Percentiles rank a stretch among this genome's conserved stretches.
phyloP scores from a whole-genome alignment of 2,329 filamentous ascomycete species.

The Claviceps sp. region DNA sequence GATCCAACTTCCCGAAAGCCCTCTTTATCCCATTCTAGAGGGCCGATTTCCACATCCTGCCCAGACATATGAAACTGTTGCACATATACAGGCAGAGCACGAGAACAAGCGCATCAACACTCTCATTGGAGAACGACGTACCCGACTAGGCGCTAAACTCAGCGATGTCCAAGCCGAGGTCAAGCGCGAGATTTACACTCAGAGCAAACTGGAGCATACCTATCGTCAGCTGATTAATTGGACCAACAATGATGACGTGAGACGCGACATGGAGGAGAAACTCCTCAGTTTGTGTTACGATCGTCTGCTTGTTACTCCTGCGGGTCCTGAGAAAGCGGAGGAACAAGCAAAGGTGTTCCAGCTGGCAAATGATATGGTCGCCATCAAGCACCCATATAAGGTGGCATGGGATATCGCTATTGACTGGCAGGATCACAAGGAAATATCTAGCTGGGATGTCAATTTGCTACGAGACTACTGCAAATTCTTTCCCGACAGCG shows the following conservation, averaged over 20 bases:
- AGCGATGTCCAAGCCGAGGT: conserved; percentile 76
- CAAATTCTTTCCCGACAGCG: conserved; percentile 69
- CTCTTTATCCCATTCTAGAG: conserved; percentile 71
- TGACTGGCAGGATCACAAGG: conserved; percentile 74
- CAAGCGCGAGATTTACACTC: conserved; percentile 66
- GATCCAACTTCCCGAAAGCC: conserved; percentile 64
- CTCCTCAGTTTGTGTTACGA: conserved; percentile 72
- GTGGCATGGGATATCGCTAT: conserved; percentile 84
- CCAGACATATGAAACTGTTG: conserved; percentile 68
- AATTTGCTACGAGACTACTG: conserved; percentile 70
- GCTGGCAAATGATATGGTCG: conserved; percentile 82
- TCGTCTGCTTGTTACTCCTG: conserved; percentile 53
- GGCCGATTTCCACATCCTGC: conserved; percentile 69
- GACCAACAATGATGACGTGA: conserved; percentile 72
- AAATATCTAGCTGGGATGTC: conserved; percentile 63
- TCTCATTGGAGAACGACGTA: conserved; percentile 78
- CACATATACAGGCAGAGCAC: conserved; percentile 69
- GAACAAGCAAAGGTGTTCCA: conserved; percentile 64
- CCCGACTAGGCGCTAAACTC: conserved; percentile 71
- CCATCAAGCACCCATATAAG: conserved; percentile 82
- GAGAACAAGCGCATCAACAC: conserved; percentile 84
- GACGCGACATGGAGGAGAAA: conserved; percentile 82
- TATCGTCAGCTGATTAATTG: conserved; percentile 82
- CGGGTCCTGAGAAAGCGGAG: conserved; percentile 48
- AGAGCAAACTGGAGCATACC: conserved; percentile 65